phyloP scores from a whole-genome alignment of 257 asterid genomes.

The Forsythia suspensa region DNA sequence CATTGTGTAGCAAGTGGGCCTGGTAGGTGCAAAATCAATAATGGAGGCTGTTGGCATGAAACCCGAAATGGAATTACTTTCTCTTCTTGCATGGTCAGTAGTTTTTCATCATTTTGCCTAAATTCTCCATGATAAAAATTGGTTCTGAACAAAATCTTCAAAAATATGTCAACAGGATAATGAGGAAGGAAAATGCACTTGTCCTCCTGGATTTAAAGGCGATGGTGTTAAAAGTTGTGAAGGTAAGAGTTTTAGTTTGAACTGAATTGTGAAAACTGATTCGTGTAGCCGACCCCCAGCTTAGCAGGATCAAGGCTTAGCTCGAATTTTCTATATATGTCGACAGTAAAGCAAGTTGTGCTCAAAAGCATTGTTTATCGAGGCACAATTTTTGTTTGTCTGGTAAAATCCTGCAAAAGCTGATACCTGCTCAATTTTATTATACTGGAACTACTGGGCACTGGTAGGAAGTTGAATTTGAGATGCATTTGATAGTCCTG shows the following conservation, averaged over 20 bases:
- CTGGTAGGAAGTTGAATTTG: too few relatives aligned
- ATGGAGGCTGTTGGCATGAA: constrained; percentile 96
- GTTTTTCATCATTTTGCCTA: constrained; percentile 8
- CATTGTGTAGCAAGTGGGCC: constrained; percentile 53
- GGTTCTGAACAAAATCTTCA: constrained; percentile 4
- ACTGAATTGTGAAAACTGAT: background rate
- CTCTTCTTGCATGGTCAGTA: constrained; percentile 91
- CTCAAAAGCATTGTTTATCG: background rate
- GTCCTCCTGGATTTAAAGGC: constrained; percentile 86
- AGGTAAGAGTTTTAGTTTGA: constrained; percentile 42
- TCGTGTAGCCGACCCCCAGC: background rate
- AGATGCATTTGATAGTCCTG: background rate
- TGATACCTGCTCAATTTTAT: too few relatives aligned
- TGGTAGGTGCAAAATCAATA: constrained; percentile 74
- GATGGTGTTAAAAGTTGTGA: constrained; percentile 80
- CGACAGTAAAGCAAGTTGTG: background rate
- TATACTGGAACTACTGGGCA: too few relatives aligned
- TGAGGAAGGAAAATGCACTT: constrained; percentile 69
- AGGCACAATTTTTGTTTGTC: too few relatives aligned
- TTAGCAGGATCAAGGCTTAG: background rate
- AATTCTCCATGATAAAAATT: constrained; percentile 13
- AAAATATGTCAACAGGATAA: constrained; percentile 46
- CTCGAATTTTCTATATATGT: background rate
- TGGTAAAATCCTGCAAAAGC: too few relatives aligned
- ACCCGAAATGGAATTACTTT: constrained; percentile 52